These are phyloP conservation scores for Cnidoscolus chayamansa DNA, from an alignment of 441 rosid species.

Conservation along the genomic window DNA sequence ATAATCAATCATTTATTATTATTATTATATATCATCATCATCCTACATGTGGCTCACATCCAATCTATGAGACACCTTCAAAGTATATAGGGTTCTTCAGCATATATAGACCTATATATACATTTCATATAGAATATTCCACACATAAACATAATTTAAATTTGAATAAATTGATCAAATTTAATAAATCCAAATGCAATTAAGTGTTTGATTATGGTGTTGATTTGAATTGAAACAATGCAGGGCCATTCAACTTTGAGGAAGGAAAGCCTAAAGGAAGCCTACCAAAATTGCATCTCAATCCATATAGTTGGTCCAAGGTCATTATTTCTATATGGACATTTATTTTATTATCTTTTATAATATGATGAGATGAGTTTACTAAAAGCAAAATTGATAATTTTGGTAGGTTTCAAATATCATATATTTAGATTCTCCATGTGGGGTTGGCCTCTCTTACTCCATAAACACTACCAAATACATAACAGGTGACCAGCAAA, in stretches of 20 bases:
- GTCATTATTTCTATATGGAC: slow-evolving; percentile 20
- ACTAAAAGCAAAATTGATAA: not conserved
- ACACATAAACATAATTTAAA: no score
- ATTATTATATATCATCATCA: no score
- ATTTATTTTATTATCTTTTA: not conserved
- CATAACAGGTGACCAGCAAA: slow-evolving; percentile 38
- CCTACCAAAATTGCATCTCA: slow-evolving; percentile 49
- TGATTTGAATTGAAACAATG: not conserved
- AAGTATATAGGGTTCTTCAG: no score
- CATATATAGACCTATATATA: no score
- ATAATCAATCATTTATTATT: not conserved
- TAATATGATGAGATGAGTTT: not conserved
- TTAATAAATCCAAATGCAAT: no score
- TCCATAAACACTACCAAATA: slow-evolving; percentile 30
- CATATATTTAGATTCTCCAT: slow-evolving; percentile 59
- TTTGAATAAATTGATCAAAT: no score
- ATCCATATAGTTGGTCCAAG: slow-evolving; percentile 69
- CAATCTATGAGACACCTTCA: not conserved
- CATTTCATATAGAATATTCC: no score
- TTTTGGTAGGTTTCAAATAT: slow-evolving; percentile 51
- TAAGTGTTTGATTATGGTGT: not conserved
- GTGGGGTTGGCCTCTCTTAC: slow-evolving; percentile 58
- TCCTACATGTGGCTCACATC: not conserved
- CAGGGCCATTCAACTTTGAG: slow-evolving; percentile 65
- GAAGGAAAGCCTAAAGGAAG: slow-evolving; percentile 34